Conservation (phyloP, 2,329 filamentous ascomycete species). For the Penicillium brevicompactum region DNA sequence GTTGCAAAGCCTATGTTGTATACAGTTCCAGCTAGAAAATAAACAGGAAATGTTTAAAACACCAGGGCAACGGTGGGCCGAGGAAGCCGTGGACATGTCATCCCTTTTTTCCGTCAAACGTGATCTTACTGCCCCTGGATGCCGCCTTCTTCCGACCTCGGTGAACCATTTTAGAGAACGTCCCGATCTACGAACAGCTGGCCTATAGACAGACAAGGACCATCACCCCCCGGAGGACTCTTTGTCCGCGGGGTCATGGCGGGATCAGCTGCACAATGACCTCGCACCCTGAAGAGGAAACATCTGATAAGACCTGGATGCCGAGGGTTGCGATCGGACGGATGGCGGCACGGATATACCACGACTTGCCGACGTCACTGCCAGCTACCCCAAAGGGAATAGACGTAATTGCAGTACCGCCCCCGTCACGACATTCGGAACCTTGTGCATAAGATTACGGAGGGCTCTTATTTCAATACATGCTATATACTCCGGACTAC, state of each 20-base stretch:
- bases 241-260: neutral
- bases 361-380: slow-evolving; percentile 37
- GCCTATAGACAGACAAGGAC: neutral
- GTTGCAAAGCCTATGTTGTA: too few relatives aligned
- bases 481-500: too few relatives aligned
- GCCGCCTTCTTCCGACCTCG: slow-evolving; percentile 19
- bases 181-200: slow-evolving; percentile 16
- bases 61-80: slow-evolving; percentile 3
- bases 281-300: neutral
- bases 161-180: slow-evolving; percentile 27
- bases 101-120: neutral
- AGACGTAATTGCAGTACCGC: slow-evolving; percentile 9
- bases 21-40: neutral
- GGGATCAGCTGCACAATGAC: neutral
- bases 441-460: neutral
- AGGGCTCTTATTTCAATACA: neutral
- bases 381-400: slow-evolving; percentile 5
- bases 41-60: neutral
- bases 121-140: slow-evolving; percentile 8
- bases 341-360: slow-evolving; percentile 23
- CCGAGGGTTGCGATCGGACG: slow-evolving; percentile 23
- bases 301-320: slow-evolving; percentile 12
- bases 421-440: neutral
- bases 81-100: slow-evolving; percentile 3
- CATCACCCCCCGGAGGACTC: neutral